Evolutionary conservation across 2,329 filamentous ascomycete species (phyloP), one percentile per base, ranked within the genome.

Genomic region (Corinectria fuckeliana): DNA sequence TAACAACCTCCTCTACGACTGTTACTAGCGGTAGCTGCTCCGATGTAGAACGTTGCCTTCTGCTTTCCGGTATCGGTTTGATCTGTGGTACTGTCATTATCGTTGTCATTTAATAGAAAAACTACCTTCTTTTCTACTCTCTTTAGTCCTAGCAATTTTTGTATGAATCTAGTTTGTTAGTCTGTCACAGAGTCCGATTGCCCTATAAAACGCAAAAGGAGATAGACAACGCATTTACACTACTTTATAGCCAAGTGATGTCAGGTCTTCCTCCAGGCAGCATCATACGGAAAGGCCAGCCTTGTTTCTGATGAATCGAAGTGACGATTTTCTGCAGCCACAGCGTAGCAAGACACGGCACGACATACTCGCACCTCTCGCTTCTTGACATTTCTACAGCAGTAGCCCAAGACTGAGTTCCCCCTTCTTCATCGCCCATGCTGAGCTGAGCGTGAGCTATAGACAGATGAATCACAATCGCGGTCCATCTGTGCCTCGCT

Each of bases 261-360:
- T 73, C 70, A 5, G 68, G 69, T 10, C 62, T 71, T 1, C 71
- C 72, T 0, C 69, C 68, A 0, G 73, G 73, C n/a, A 74, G 55
- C 68, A 74, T 75, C 30, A 75, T 72, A 0, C 71, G 62, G n/a
- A 75, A 64, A 1, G 68, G 64, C 74, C 74, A 75, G 0, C 69
- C 70, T 20, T 70, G 65, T 0, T 44, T 23, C 21, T 60, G 49
- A 36, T 73, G 65, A 2, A 74, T 69, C 7, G 65, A 65, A 1
- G 47, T 55, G 9, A 67, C 70, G 34, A 75, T 64, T 49, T 63
- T 67, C 1, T 57, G 60, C 9, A 76, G 23, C 74, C 74, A 76
- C 0, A 50, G 50, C 1, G 71, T 76, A 1, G 71, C 69, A 11
- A 75, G 52, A 0, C 70, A 56, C 0, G 74, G 72, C 3, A 76